Percentiles rank a stretch among this genome's conserved stretches.
Evolutionary conservation across 352 stramenopile species (phyloP).

Genomic region (Globisporangium solare): DNA sequence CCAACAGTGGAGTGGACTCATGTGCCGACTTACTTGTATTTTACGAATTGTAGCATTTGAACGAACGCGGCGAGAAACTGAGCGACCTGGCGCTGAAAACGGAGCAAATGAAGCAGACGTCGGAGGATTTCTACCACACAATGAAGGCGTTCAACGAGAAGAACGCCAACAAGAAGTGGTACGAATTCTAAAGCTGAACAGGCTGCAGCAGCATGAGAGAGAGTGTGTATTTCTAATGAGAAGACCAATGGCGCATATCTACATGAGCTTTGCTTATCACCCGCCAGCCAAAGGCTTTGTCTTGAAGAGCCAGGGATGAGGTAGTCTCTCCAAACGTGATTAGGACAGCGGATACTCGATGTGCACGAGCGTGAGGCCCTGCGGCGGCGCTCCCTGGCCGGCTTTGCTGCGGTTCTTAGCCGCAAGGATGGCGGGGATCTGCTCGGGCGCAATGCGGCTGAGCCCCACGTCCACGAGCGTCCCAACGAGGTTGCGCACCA

Average conservation of each 20-base stretch:
- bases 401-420: slow-evolving; percentile 47
- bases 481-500: slow-evolving; percentile 80
- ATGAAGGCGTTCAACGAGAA: slow-evolving; percentile 86
- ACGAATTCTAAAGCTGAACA: slow-evolving; percentile 47
- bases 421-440: slow-evolving; percentile 41
- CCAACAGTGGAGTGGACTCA: background rate
- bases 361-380: slow-evolving; percentile 49
- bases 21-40: slow-evolving; percentile 9
- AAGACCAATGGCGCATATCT: no score
- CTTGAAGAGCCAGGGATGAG: no score
- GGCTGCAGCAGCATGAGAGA: background rate
- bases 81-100: slow-evolving; percentile 72
- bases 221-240: background rate
- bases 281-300: no score
- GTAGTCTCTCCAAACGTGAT: background rate
- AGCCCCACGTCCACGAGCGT: slow-evolving; percentile 75
- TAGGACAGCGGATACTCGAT: slow-evolving; percentile 12
- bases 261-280: no score
- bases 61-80: slow-evolving; percentile 74
- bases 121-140: slow-evolving; percentile 78
- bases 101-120: slow-evolving; percentile 79
- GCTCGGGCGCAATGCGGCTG: slow-evolving; percentile 30
- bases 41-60: slow-evolving; percentile 43
- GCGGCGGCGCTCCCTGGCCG: slow-evolving; percentile 60
- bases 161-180: slow-evolving; percentile 84